Conservation (phyloP, 768 basidiomycete genomes). For the Psilocybe sp. region DNA sequence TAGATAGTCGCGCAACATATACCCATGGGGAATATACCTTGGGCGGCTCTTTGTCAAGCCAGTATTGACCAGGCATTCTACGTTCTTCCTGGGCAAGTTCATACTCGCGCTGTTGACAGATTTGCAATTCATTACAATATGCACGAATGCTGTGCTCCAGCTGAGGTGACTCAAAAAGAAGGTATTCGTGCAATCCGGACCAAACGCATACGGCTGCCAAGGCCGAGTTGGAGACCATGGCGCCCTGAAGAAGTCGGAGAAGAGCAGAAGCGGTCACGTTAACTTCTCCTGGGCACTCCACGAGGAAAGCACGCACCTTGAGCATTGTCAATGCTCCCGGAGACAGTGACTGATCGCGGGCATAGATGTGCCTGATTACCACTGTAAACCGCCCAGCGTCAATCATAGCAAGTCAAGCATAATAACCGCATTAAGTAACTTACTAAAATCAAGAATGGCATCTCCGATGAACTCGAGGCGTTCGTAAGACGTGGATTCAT, state of each 20-base stretch:
- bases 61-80: constrained; percentile 64
- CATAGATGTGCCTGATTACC: constrained; percentile 68
- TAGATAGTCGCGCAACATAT: neutral
- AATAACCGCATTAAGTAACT: constrained; percentile 19
- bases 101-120: constrained; percentile 47
- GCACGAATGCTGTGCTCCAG: constrained; percentile 47
- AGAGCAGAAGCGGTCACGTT: constrained; percentile 6
- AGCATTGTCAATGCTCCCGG: constrained; percentile 78
- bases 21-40: constrained; percentile 46
- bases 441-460: constrained; percentile 81
- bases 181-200: constrained; percentile 59
- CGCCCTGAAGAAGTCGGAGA: constrained; percentile 44
- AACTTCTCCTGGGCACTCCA: neutral
- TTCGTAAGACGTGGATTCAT: constrained; percentile 62
- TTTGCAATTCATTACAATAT: constrained; percentile 50
- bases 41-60: constrained; percentile 74
- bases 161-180: constrained; percentile 55
- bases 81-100: constrained; percentile 43
- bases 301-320: constrained; percentile 46
- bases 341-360: constrained; percentile 57
- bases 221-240: constrained; percentile 83
- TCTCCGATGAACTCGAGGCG: constrained; percentile 85
- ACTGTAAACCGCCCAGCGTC: constrained; percentile 39
- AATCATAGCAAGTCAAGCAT: constrained; percentile 4
- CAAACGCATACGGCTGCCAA: constrained; percentile 75